phyloP scores from a whole-genome alignment of 306 rosid genomes.

The Hippophae tibetana region DNA sequence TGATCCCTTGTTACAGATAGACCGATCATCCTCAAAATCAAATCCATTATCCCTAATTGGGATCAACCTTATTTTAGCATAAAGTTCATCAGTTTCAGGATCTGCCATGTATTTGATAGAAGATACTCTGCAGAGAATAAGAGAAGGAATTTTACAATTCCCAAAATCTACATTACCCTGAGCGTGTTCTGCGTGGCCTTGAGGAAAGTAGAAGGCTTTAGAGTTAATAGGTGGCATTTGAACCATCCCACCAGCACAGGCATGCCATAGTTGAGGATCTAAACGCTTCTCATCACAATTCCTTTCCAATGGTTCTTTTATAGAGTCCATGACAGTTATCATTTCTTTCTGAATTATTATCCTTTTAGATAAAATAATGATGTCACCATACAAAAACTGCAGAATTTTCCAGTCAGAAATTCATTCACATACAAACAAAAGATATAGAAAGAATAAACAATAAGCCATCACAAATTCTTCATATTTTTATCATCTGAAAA shows the following conservation, averaged over 20 bases:
- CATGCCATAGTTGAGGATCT: conserved; percentile 92
- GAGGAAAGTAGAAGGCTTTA: conserved; percentile 81
- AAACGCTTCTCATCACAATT: conserved; percentile 40
- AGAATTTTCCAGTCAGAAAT: too few relatives aligned
- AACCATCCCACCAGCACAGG: conserved; percentile 95
- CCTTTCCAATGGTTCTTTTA: conserved; percentile 23
- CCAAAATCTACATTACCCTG: conserved; percentile 44
- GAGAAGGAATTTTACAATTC: conserved; percentile 38
- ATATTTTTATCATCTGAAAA: too few relatives aligned
- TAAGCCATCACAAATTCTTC: too few relatives aligned
- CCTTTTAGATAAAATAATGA: too few relatives aligned
- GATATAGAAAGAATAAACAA: too few relatives aligned
- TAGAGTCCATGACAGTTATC: conserved; percentile 54
- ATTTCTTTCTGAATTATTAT: conserved; percentile 3
- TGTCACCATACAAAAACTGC: too few relatives aligned
- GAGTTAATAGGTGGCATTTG: conserved; percentile 81
- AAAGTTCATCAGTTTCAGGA: conserved; percentile 81
- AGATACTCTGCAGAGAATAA: conserved; percentile 54
- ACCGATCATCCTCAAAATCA: conserved; percentile 38
- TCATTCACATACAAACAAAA: too few relatives aligned
- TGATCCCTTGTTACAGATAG: conserved; percentile 26
- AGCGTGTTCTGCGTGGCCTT: conserved; percentile 86
- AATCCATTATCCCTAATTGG: conserved; percentile 49
- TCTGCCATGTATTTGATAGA: conserved; percentile 78
- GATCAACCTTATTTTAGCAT: conserved; percentile 43